phyloP scores from a whole-genome alignment of 306 rosid species.

The Casuarina equisetifolia region DNA sequence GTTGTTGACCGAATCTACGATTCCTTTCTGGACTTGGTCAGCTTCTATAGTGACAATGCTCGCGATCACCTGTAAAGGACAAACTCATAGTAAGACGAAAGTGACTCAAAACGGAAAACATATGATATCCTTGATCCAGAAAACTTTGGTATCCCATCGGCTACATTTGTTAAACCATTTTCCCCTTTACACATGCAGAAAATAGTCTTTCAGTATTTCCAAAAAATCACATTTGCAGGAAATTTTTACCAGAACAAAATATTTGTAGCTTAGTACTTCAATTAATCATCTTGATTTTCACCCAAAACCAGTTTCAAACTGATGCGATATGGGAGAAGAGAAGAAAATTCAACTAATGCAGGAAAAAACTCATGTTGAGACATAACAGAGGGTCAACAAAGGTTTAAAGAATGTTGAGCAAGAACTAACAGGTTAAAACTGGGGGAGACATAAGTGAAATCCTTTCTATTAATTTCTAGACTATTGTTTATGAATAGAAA shows the following conservation, averaged over 20 bases:
- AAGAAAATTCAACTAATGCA: background rate
- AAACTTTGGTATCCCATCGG: background rate
- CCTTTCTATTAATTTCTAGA: background rate
- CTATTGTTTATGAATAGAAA: background rate
- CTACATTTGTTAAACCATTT: background rate
- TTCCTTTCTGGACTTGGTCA: conserved; percentile 68
- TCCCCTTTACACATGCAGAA: background rate
- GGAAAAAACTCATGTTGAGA: background rate
- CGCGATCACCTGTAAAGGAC: conserved; percentile 58
- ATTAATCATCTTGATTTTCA: background rate
- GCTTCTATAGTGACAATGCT: conserved; percentile 52
- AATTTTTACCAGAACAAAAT: background rate
- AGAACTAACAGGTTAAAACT: background rate
- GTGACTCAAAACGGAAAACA: background rate
- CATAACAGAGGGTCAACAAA: background rate
- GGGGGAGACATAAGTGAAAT: background rate
- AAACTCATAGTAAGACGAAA: conserved; percentile 18
- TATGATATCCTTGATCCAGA: background rate
- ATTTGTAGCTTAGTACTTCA: background rate
- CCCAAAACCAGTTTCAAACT: background rate
- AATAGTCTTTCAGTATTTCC: background rate
- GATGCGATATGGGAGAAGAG: background rate
- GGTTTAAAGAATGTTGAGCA: background rate
- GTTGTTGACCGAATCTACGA: conserved; percentile 58
- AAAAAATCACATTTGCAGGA: background rate